Base-by-base conservation (phyloP, 2,329 filamentous ascomycete genomes). In the Onygenales sp. region DNA sequence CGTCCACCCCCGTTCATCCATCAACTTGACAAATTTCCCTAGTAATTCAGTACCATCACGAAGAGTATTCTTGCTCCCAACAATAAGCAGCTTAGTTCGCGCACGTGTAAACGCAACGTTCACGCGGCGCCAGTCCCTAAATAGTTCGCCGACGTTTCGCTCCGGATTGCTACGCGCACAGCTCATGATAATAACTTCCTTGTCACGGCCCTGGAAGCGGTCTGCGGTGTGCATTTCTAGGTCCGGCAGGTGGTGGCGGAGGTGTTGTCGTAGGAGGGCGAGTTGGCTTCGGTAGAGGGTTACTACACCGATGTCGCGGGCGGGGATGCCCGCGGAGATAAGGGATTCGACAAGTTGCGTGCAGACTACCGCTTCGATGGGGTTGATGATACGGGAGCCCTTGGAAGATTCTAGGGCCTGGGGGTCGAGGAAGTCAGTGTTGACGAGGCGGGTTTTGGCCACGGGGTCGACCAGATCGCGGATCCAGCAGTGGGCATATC, bases 181-280 rank as follows among this genome's bases (percentile, higher is more conserved):
- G 53, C 83, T 89, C 7, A 98, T 79, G 11, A 98, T 82, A 0
- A 97, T 81, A 2, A 95, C 85, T 64, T 95, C 90, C 67, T 98
- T 98, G 71, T 98, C 93, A 8, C 93, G 82, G 6, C 93, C 93
- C 68, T 98, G 93, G 69, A 95, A 98, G 44, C 92, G 89, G 71
- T 98, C 93, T 2, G 93, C 91, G 0, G 93, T 97, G 70, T 98
- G 90, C 79, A 97, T 90, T 70, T 98, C 93, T 1, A 98, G 83
- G 2, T 81, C 80, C 0, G 76, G 72, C 0, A 76, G 72, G 60
- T 77, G 70, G 43, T 72, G 75, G 35, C 82, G 81, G 36, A 95
- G 80, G 9, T 78, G 78, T 56, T 91, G 82, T 59, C 88, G 87
- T 1, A 98, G 78, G 2, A 95, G 75, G 0, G 89, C 84, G 1